Conservation (phyloP, 129 eudicot species). For the Helianthus tuberosus region DNA sequence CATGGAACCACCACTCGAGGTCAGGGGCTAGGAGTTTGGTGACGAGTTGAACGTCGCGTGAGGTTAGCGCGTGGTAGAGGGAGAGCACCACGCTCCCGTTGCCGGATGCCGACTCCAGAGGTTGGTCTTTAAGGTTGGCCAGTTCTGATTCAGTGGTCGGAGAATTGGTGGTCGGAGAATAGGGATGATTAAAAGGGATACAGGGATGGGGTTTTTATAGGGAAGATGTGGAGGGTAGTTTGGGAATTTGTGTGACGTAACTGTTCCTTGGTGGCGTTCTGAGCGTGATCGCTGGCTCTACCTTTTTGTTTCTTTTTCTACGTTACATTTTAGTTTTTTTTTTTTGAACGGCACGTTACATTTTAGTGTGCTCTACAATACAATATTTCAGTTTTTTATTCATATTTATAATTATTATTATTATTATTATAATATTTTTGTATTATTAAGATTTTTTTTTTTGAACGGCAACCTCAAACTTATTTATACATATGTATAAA, state of each 20-base stretch:
- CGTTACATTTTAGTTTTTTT: too few relatives aligned
- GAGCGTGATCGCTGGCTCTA: constrained; percentile 3
- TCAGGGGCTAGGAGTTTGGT: constrained; percentile 71
- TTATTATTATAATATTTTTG: too few relatives aligned
- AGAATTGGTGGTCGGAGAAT: not conserved
- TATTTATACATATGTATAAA: too few relatives aligned
- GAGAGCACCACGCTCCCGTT: constrained; percentile 75
- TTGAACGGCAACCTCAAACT: too few relatives aligned
- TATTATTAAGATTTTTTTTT: too few relatives aligned
- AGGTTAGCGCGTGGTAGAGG: constrained; percentile 83
- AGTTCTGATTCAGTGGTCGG: constrained; percentile 47
- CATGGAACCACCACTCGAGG: constrained; percentile 99
- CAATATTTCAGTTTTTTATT: too few relatives aligned
- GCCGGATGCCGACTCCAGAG: constrained; percentile 50
- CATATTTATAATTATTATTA: too few relatives aligned
- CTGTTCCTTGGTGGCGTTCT: constrained; percentile 5
- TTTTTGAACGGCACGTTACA: too few relatives aligned
- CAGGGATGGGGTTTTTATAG: constrained; percentile 18
- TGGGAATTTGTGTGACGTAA: not conserved
- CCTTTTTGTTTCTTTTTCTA: not conserved
- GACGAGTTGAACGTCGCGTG: constrained; percentile 69
- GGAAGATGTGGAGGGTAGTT: constrained; percentile 17
- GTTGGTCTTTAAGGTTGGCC: constrained; percentile 63
- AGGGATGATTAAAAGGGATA: not conserved
- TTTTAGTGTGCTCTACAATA: not conserved